phyloP scores from a whole-genome alignment of 371 early-diverging fungal genomes.

The Mucor mucedo region DNA sequence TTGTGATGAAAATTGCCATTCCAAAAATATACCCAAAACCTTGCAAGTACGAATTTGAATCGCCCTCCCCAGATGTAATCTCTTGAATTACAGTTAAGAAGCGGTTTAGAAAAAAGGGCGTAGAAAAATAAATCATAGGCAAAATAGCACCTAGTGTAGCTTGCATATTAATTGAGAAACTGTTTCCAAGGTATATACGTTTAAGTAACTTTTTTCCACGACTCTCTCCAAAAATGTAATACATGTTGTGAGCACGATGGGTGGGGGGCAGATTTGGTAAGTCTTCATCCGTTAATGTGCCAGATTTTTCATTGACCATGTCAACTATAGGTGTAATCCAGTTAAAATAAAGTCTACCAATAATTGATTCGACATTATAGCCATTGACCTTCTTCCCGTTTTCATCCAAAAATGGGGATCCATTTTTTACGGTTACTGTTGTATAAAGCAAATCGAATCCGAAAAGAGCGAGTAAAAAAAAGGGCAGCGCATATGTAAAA shows the following conservation, averaged over 20 bases:
- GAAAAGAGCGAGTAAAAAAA: conserved; percentile 17
- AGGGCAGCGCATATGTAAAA: conserved; percentile 14
- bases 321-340: conserved; percentile 37
- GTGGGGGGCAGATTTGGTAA: conserved; percentile 32
- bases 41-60: conserved; percentile 21
- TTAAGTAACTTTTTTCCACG: conserved; percentile 25
- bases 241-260: conserved; percentile 36
- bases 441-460: conserved; percentile 29
- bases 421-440: conserved; percentile 31
- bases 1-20: conserved; percentile 34
- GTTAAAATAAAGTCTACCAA: conserved; percentile 25
- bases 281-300: conserved; percentile 35
- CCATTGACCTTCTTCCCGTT: conserved; percentile 24
- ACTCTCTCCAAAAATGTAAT: conserved; percentile 26
- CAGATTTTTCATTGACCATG: conserved; percentile 25
- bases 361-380: conserved; percentile 26
- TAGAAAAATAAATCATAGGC: conserved; percentile 34
- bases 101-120: conserved; percentile 42
- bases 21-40: conserved; percentile 48
- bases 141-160: conserved; percentile 27
- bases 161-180: conserved; percentile 30
- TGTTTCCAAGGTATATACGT: conserved; percentile 35
- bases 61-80: conserved; percentile 17
- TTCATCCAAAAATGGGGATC: conserved; percentile 41
- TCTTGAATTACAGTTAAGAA: conserved; percentile 38